Conservation (phyloP, 2,329 filamentous ascomycete species). For the Trichoderma simmonsii region DNA sequence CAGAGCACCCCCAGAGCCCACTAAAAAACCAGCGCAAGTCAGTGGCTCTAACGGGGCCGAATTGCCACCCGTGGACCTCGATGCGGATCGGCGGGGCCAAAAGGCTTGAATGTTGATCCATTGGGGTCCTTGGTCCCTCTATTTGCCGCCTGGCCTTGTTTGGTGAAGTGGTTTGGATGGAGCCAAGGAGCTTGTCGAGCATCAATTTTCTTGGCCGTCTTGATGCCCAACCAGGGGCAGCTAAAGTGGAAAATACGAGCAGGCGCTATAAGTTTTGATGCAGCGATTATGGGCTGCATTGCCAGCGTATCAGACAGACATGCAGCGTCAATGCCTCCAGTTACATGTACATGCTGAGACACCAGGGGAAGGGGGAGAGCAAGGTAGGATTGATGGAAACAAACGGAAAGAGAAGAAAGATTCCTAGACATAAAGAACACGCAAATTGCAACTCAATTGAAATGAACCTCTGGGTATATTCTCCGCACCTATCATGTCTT, state of each 20-base stretch:
- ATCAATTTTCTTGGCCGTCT: not conserved
- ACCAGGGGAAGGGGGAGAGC: not conserved
- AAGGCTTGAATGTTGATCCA: not conserved
- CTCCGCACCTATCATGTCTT: not conserved
- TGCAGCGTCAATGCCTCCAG: too few relatives aligned
- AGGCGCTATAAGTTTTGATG: not conserved
- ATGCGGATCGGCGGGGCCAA: constrained; percentile 1
- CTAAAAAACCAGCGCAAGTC: not conserved
- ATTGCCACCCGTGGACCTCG: not conserved
- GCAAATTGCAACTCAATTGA: not conserved
- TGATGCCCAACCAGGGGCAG: not conserved
- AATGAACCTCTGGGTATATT: constrained; percentile 6
- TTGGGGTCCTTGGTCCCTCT: not conserved
- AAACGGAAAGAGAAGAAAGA: not conserved
- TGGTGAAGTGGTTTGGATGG: not conserved
- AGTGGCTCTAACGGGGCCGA: not conserved
- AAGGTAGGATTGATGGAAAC: not conserved
- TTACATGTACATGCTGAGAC: not conserved
- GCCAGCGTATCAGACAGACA: constrained; percentile 9
- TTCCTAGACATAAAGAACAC: not conserved
- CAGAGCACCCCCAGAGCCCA: not conserved
- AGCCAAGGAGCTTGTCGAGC: not conserved
- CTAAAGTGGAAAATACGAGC: not conserved
- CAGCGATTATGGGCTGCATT: not conserved
- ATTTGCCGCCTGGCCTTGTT: not conserved